Base-by-base conservation (phyloP, 148 eudicot genomes). In the Fagopyrum homotropicum region DNA sequence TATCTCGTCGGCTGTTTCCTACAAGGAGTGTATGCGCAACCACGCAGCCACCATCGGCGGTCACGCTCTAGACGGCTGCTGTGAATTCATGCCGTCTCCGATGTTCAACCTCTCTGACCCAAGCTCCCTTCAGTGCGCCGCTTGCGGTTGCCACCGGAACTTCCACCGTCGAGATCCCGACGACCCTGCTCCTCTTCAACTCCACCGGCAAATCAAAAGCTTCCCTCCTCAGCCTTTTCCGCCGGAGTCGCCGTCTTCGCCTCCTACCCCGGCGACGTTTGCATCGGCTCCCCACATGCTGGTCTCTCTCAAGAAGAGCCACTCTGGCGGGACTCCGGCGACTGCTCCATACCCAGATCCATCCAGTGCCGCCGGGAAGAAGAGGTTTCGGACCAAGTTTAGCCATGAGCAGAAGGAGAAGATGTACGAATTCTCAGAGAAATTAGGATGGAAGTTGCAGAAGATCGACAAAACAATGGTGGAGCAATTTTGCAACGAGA, bases 41-140 rank as follows among this genome's bases (percentile, higher is more conserved):
- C 95, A 90, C 83, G 97, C 95, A 0, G 97, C 95, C 46, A 73
- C 75, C 73, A 77, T 88, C n/a, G 97, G 97, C n/a, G 90, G 92
- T 54, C 92, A 92, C 83, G 97, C 94, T 35, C 79, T 89, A 1
- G 94, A 90, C 74, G 97, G 97, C 17, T 92, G 97, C 75, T 90
- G 97, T 26, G 97, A 92, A 85, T 92, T 88, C 85, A 90, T 92
- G 95, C 88, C 90, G 1, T 81, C 90, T 3, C 84, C 91, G 2
- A 66, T 79, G 14, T 73, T 88, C 4, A 76, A 56, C 12, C 46
- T 45, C 46, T 12, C 72, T 48, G 19, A 46, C 19, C 50, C 73
- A 7, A 69, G 11, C 49, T 69, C 50, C 50, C 50, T 69, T 40
- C 50, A 17, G 26, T 69, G 73, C 50, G 73, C 49, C 30, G 73